These are phyloP conservation scores for Malus fusca DNA, from an alignment of 306 rosid species.

Conservation along the genomic window DNA sequence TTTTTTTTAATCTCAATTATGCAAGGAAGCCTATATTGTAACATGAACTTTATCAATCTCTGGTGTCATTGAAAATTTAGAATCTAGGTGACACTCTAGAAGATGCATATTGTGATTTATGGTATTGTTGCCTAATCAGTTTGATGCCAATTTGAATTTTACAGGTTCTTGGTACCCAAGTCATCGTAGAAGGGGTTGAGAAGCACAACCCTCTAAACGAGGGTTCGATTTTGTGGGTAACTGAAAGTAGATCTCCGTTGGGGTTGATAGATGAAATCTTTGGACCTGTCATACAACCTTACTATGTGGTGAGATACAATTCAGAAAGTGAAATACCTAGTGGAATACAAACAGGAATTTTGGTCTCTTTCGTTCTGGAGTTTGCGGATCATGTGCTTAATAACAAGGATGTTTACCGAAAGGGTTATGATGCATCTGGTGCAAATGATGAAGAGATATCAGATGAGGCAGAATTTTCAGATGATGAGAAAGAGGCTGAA, in stretches of 20 bases:
- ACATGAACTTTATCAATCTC: neutral
- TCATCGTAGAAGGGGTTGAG: conserved; percentile 77
- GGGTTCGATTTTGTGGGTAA: conserved; percentile 87
- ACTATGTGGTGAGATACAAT: conserved; percentile 71
- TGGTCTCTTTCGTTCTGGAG: conserved; percentile 68
- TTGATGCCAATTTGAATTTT: conserved; percentile 16
- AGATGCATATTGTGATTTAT: neutral
- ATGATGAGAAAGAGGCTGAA: conserved; percentile 91
- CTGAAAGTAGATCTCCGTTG: conserved; percentile 56
- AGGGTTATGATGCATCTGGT: conserved; percentile 95
- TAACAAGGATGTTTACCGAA: conserved; percentile 59
- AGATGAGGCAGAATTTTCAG: conserved; percentile 79
- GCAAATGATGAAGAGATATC: conserved; percentile 71
- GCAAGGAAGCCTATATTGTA: neutral
- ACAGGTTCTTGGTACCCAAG: conserved; percentile 63
- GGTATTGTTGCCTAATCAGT: conserved; percentile 3
- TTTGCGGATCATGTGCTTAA: conserved; percentile 71
- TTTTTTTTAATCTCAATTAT: neutral
- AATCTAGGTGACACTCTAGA: conserved; percentile 4
- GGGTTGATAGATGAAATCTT: conserved; percentile 88
- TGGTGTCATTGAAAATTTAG: neutral
- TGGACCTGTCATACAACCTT: conserved; percentile 87
- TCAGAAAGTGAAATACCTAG: conserved; percentile 70
- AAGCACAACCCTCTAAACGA: conserved; percentile 80
- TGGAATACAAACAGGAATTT: conserved; percentile 45